Evolutionary conservation across 1,284 basidiomycete genomes (phyloP).

Genomic region (Exobasidium cylindrosporum): DNA sequence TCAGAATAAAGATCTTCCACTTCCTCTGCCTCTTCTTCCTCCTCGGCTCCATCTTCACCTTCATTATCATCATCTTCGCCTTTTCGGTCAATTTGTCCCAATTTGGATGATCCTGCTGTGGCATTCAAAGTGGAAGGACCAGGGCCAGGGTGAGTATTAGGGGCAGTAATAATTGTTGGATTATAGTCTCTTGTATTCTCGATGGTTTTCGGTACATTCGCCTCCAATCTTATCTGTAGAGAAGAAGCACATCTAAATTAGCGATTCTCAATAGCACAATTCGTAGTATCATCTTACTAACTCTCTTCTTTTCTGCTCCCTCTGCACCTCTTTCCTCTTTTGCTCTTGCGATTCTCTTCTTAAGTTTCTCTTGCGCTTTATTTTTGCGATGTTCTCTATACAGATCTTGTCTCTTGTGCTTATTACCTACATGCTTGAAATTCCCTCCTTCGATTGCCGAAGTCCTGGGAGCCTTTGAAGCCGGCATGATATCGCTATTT

Average conservation of each 20-base stretch:
- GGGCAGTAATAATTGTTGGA: conserved; percentile 65
- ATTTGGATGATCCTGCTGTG: background rate
- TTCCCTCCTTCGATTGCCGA: background rate
- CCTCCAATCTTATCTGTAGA: conserved; percentile 70
- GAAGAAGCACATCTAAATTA: background rate
- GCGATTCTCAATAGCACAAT: background rate
- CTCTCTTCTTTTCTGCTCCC: conserved; percentile 68
- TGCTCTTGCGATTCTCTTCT: conserved; percentile 67
- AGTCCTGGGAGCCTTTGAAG: background rate
- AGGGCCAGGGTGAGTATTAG: conserved; percentile 55
- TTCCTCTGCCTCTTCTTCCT: conserved; percentile 22
- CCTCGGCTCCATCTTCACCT: conserved; percentile 26
- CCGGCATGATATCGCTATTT: background rate
- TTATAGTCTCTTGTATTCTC: conserved; percentile 91
- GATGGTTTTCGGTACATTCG: conserved; percentile 84
- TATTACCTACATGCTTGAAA: conserved; percentile 54
- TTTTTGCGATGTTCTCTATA: conserved; percentile 69
- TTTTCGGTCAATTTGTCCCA: conserved; percentile 31
- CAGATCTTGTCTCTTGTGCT: conserved; percentile 54
- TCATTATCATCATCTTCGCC: conserved; percentile 46
- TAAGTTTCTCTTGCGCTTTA: conserved; percentile 76
- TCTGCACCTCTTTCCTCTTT: conserved; percentile 62
- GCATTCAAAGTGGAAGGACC: conserved; percentile 17
- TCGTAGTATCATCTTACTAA: conserved; percentile 56
- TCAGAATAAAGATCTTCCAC: conserved; percentile 18